Evolutionary conservation across 768 basidiomycete species (phyloP).

Genomic region (Amanita rubescens): DNA sequence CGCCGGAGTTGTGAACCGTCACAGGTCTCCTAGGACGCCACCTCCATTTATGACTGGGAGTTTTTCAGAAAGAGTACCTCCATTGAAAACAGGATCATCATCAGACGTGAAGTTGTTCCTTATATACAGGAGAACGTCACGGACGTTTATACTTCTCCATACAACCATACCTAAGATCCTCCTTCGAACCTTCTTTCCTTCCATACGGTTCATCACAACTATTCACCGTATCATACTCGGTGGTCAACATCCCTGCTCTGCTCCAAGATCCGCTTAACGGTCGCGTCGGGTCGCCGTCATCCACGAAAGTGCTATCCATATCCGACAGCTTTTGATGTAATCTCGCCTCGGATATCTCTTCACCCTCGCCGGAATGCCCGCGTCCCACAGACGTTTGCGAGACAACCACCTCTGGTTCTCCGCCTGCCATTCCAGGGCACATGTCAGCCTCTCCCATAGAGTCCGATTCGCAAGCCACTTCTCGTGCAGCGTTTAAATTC

Average conservation of each 20-base stretch:
- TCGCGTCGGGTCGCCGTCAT: not conserved
- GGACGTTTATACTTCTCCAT: conserved; percentile 5
- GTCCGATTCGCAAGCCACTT: not conserved
- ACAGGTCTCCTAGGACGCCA: too few relatives aligned
- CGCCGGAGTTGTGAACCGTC: too few relatives aligned
- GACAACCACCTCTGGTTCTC: not conserved
- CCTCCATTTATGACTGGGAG: too few relatives aligned
- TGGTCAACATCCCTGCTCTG: conserved; percentile 5
- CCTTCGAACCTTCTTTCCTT: conserved; percentile 3
- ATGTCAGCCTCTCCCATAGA: not conserved
- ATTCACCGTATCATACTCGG: conserved; percentile 4
- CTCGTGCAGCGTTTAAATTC: conserved; percentile 2
- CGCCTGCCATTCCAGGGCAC: not conserved
- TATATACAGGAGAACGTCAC: too few relatives aligned
- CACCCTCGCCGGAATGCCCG: not conserved
- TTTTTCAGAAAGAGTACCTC: too few relatives aligned
- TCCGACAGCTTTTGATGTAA: not conserved
- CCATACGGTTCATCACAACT: conserved; percentile 6
- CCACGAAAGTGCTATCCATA: not conserved
- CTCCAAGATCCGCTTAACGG: conserved; percentile 4
- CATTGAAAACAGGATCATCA: too few relatives aligned
- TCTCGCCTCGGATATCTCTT: not conserved
- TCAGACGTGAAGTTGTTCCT: too few relatives aligned
- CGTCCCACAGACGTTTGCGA: not conserved
- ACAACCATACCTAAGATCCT: conserved; percentile 7